Conservation (phyloP, 1,284 basidiomycete genomes). For the Heterobasidion occidentale region DNA sequence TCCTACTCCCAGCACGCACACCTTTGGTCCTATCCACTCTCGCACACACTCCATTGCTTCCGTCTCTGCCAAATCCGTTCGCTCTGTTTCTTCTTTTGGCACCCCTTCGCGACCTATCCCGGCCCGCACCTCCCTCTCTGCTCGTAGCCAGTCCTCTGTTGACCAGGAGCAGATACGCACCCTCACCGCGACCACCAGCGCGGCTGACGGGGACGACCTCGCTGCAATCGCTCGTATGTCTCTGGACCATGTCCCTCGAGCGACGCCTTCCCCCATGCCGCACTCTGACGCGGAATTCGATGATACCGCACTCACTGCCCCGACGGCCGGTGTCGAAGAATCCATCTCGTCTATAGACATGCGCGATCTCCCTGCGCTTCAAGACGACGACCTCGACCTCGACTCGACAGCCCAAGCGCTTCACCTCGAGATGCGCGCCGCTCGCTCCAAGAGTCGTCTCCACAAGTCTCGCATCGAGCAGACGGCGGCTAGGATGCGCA, state of each 20-base stretch:
- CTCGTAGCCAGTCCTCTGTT: not conserved
- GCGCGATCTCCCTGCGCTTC: slow-evolving; percentile 29
- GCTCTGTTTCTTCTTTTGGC: slow-evolving; percentile 20
- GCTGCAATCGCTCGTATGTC: slow-evolving; percentile 17
- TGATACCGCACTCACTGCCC: not conserved
- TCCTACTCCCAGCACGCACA: slow-evolving; percentile 14
- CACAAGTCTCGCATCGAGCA: slow-evolving; percentile 15
- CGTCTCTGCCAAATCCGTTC: slow-evolving; percentile 19
- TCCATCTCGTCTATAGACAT: slow-evolving; percentile 33
- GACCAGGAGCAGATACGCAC: slow-evolving; percentile 3
- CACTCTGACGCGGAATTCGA: not conserved
- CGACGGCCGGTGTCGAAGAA: slow-evolving; percentile 13
- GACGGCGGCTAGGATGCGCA: not conserved
- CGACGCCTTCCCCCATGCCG: slow-evolving; percentile 11
- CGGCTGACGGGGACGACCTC: slow-evolving; percentile 6
- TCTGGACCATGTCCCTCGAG: slow-evolving; percentile 19
- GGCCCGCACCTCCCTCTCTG: slow-evolving; percentile 9
- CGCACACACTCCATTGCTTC: slow-evolving; percentile 13
- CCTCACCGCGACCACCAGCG: slow-evolving; percentile 6
- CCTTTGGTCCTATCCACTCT: slow-evolving; percentile 10
- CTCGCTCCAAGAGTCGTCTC: slow-evolving; percentile 23
- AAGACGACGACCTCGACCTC: slow-evolving; percentile 21
- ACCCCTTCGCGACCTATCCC: slow-evolving; percentile 11
- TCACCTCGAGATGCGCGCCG: slow-evolving; percentile 23
- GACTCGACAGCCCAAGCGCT: slow-evolving; percentile 17